Conservation (phyloP, 495 filamentous ascomycete species). For the Xylaria grammica region DNA sequence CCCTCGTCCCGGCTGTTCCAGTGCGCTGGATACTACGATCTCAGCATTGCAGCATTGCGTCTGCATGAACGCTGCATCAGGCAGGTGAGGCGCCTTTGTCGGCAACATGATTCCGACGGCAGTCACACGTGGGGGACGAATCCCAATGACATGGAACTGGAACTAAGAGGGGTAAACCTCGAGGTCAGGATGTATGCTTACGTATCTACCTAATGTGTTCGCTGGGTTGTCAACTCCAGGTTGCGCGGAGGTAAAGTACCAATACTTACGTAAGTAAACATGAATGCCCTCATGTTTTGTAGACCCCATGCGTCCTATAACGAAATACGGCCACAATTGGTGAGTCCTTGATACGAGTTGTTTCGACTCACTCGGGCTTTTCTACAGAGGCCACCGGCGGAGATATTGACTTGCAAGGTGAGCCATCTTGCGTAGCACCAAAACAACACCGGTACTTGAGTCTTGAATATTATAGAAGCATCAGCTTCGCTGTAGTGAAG, state of each 20-base stretch:
- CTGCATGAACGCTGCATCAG: constrained; percentile 4
- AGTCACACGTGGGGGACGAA: background rate
- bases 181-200: constrained; percentile 3
- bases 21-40: background rate
- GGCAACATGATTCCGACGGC: background rate
- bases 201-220: background rate
- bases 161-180: background rate
- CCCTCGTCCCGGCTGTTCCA: background rate
- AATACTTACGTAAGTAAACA: background rate
- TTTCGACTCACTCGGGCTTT: too few species aligned
- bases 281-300: background rate
- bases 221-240: background rate
- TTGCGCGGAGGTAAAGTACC: too few species aligned
- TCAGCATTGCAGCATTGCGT: background rate
- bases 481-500: background rate
- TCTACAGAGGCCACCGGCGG: too few species aligned
- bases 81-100: background rate
- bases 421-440: too few species aligned
- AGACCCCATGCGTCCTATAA: too few species aligned
- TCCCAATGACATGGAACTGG: constrained; percentile 3
- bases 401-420: too few species aligned
- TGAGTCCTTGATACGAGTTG: too few species aligned
- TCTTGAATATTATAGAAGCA: constrained; percentile 3
- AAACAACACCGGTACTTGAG: background rate
- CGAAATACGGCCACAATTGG: too few species aligned